Conservation (phyloP, 192 early-diverging fungal genomes). For the Rhizophagus sp. region DNA sequence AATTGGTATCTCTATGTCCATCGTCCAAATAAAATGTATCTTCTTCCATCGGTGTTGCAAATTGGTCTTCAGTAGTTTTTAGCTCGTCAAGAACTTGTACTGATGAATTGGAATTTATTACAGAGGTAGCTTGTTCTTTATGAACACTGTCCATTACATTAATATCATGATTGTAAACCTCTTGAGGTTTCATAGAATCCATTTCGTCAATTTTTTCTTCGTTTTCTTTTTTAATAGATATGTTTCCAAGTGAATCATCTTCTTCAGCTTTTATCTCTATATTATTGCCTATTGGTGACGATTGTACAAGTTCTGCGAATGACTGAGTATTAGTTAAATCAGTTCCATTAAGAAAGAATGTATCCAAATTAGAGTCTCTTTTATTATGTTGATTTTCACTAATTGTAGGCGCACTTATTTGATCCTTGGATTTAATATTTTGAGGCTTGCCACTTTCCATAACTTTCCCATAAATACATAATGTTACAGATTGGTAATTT, state of each 20-base stretch:
- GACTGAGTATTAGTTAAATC: background rate
- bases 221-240: background rate
- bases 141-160: conserved; percentile 6
- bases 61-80: background rate
- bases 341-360: conserved; percentile 3
- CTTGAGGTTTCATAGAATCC: background rate
- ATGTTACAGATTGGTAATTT: conserved; percentile 31
- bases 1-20: conserved; percentile 12
- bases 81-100: background rate
- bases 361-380: background rate
- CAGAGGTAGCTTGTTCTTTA: background rate
- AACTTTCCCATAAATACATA: conserved; percentile 32
- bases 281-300: background rate
- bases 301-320: background rate
- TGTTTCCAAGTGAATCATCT: background rate
- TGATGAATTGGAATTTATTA: background rate
- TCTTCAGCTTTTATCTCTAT: background rate
- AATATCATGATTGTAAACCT: background rate
- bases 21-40: conserved; percentile 17
- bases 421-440: conserved; percentile 1
- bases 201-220: background rate
- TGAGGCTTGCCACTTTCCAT: conserved; percentile 14
- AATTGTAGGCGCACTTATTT: background rate
- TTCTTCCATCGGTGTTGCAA: conserved; percentile 7
- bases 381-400: conserved; percentile 4